Base-by-base conservation (phyloP, 2,329 filamentous ascomycete genomes). In the Neofusicoccum umdonicola region DNA sequence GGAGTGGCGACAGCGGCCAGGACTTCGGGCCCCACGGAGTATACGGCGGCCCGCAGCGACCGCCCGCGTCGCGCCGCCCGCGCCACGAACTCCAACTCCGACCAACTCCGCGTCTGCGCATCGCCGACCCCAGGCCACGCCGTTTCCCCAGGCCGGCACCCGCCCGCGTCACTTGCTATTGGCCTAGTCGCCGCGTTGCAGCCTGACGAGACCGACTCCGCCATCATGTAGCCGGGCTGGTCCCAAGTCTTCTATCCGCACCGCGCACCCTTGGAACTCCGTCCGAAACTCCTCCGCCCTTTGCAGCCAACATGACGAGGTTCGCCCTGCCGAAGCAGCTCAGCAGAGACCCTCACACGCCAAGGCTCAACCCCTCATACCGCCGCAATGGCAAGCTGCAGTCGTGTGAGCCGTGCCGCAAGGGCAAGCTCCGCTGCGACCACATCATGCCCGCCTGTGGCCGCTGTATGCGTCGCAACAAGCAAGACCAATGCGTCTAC, bases 311-410 rank as follows among this genome's bases (percentile, higher is more conserved):
- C 34, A 63, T 63, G 61, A 63, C 61, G 12, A 37, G 61, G 11
- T 63, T 63, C 61, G 54, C 61, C 11, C 31, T 63, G 5, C 61
- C 61, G 12, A 52, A 41, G 19, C 48, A 63, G 19, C 48, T 52
- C 37, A 39, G 17, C 15, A 54, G 27, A 37, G 47, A 50, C 47
- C 41, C 48, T 1, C 31, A 52, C 3, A 63, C 61, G 15, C 44
- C 58, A 31, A 62, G 58, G 19, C 19, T 62, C 17, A 62, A 62
- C 12, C 48, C 62, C 15, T 37, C 62, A 4, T 73, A 70, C 54
- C 71, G 74, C 15, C 71, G 75, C 22, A 77, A 77, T 68, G 75
- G 75, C n/a, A 76, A 77, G 62, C 68, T 76, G 4, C 75, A 77
- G 61, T 73, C 74, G 2, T 77, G 75, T 57, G 75, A 77, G 63